Percentiles rank a stretch among this genome's conserved stretches.
Conservation (phyloP, 257 asterid species). For the Schizonepeta tenuifolia region DNA sequence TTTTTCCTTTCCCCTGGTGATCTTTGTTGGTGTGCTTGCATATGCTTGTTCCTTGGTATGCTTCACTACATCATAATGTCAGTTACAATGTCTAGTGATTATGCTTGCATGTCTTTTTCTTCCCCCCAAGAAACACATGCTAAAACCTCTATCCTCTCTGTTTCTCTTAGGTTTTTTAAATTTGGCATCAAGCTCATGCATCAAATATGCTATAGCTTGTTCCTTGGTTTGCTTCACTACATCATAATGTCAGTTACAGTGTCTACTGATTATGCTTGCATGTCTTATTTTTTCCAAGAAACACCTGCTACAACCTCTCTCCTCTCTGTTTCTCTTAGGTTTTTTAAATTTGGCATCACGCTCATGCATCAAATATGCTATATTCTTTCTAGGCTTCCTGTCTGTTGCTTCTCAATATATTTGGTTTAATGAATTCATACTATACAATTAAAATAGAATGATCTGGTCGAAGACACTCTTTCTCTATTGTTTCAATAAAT, state of each 20-base stretch:
- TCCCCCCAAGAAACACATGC: slow-evolving; percentile 6
- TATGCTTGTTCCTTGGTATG: slow-evolving; percentile 19
- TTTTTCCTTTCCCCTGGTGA: neutral
- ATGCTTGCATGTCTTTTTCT: slow-evolving; percentile 1
- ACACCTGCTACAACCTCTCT: neutral
- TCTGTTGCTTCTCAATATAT: slow-evolving; percentile 3
- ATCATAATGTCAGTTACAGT: neutral
- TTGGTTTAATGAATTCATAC: neutral
- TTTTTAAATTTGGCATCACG: neutral
- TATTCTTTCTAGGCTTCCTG: slow-evolving; percentile 1
- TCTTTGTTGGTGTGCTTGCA: neutral
- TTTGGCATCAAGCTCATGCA: slow-evolving; percentile 12
- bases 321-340: neutral
- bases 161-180: neutral
- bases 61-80: neutral
- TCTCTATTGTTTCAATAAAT: neutral
- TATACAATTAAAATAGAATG: neutral
- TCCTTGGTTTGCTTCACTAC: slow-evolving; percentile 11
- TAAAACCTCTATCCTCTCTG: neutral
- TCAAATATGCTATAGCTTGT: slow-evolving; percentile 7
- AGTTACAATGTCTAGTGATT: neutral
- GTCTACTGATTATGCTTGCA: neutral
- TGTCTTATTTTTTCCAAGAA: neutral
- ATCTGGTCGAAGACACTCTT: neutral
- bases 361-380: slow-evolving; percentile 11